These are phyloP conservation scores for Umbelopsis sp. DNA, from an alignment of 192 early-diverging fungal genomes.

Conservation along the genomic window DNA sequence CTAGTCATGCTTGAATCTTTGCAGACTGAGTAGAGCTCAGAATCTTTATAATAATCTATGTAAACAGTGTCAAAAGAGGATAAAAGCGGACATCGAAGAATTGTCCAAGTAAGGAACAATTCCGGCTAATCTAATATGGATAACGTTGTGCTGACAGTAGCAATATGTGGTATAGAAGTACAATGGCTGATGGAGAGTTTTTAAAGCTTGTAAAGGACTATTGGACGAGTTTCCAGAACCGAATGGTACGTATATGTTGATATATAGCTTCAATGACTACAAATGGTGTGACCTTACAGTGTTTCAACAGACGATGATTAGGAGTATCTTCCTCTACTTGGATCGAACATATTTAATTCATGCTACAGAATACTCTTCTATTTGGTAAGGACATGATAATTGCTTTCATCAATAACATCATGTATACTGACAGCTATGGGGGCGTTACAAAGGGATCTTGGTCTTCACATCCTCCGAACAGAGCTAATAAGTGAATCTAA, in stretches of 20 bases:
- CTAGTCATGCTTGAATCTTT: neutral
- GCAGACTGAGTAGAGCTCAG: neutral
- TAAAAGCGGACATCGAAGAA: neutral
- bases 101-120: neutral
- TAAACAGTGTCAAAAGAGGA: neutral
- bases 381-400: neutral
- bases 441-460: neutral
- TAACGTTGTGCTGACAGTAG: neutral
- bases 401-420: neutral
- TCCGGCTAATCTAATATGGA: neutral
- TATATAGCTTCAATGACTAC: too few relatives aligned
- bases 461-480: neutral
- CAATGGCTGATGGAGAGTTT: neutral
- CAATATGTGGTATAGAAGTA: neutral
- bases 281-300: neutral
- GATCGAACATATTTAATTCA: slow-evolving; percentile 5
- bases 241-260: neutral
- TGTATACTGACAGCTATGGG: neutral
- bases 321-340: slow-evolving; percentile 11
- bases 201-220: neutral
- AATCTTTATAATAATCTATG: neutral
- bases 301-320: neutral
- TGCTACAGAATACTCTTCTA: slow-evolving; percentile 3
- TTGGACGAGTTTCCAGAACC: neutral
- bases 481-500: neutral